phyloP scores from a whole-genome alignment of 1,139 yeast species.

The Candida tropicalis region DNA sequence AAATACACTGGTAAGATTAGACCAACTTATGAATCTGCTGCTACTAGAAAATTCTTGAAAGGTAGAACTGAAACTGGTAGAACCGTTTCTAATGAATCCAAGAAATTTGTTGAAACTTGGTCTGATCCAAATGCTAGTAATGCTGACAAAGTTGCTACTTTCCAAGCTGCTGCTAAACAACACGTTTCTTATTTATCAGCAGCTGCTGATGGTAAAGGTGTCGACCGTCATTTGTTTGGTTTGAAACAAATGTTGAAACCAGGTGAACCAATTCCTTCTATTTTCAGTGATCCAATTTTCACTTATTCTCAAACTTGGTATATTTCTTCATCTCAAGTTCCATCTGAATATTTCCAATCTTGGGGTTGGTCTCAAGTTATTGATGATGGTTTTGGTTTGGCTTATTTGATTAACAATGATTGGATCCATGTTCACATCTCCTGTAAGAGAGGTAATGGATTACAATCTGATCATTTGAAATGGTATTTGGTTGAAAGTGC shows the following conservation, averaged over 20 bases:
- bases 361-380: constrained; percentile 98
- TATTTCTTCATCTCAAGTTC: constrained; percentile 85
- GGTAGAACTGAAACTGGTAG: constrained; percentile 98
- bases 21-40: constrained; percentile 96
- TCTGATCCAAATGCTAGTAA: constrained; percentile 55
- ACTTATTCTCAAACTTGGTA: constrained; percentile 82
- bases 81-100: constrained; percentile 76
- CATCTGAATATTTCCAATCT: constrained; percentile 85
- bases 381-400: constrained; percentile 92
- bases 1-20: constrained; percentile 79
- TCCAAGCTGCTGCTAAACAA: constrained; percentile 71
- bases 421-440: constrained; percentile 87
- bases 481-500: constrained; percentile 79
- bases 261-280: constrained; percentile 65
- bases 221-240: constrained; percentile 93
- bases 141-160: constrained; percentile 65
- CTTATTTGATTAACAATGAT: constrained; percentile 87
- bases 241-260: constrained; percentile 69
- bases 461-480: constrained; percentile 67
- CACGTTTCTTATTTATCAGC: constrained; percentile 75
- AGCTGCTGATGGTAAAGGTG: constrained; percentile 87
- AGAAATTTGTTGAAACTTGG: constrained; percentile 77
- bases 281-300: constrained; percentile 78
- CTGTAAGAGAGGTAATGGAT: constrained; percentile 69
- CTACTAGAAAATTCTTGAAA: constrained; percentile 83